phyloP scores from a whole-genome alignment of 139 green algal genomes.

The Pleodorina starrii region DNA sequence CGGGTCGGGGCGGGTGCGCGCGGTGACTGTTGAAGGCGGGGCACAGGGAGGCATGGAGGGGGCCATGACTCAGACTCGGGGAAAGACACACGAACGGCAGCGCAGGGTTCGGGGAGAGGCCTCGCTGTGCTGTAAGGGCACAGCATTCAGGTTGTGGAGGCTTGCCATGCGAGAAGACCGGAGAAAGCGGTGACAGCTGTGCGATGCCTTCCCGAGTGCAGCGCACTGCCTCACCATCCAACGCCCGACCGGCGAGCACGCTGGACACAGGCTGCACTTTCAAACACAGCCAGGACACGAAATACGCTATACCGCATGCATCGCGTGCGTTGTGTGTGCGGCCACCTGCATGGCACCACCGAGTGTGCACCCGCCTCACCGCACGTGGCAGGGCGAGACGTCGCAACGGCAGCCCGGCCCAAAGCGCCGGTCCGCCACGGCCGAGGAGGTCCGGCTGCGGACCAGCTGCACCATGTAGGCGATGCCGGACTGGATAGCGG shows the following conservation, averaged over 20 bases:
- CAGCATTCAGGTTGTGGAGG: too few species aligned
- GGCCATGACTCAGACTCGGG: not conserved
- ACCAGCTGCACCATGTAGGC: conserved; percentile 54
- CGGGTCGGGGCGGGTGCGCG: not conserved
- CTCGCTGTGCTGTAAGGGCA: too few species aligned
- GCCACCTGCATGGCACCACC: not conserved
- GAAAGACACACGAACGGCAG: not conserved
- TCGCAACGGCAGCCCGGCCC: conserved; percentile 47
- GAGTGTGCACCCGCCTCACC: too few species aligned
- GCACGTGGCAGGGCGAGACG: conserved; percentile 49
- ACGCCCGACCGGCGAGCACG: not conserved
- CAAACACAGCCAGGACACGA: not conserved
- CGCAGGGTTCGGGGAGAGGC: too few species aligned
- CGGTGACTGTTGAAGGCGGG: not conserved
- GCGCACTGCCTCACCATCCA: not conserved
- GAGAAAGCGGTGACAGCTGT: too few species aligned
- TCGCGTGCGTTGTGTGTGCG: not conserved
- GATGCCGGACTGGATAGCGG: conserved; percentile 45
- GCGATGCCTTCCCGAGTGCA: not conserved
- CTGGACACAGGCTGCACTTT: too few species aligned
- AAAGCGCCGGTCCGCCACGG: conserved; percentile 32
- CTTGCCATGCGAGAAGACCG: too few species aligned
- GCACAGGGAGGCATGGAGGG: not conserved
- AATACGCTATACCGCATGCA: not conserved
- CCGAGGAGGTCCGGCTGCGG: conserved; percentile 3